These are phyloP conservation scores for Penstemon barbatus DNA, from an alignment of 257 asterid genomes.

Conservation along the genomic window DNA sequence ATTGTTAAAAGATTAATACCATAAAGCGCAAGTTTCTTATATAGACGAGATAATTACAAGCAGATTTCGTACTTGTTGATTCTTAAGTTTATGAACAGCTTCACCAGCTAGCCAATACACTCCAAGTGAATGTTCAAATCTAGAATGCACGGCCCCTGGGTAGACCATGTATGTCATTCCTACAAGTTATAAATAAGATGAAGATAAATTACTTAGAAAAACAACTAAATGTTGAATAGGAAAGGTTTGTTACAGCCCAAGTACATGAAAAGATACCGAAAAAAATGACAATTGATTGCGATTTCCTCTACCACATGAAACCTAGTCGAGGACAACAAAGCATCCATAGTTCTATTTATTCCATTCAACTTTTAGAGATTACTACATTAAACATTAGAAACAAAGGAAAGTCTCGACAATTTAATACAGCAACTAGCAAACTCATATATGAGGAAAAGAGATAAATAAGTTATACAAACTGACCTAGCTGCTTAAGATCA, in stretches of 20 bases:
- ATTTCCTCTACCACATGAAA: constrained; percentile 1
- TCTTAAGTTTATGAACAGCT: constrained; percentile 70
- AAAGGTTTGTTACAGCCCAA: not conserved
- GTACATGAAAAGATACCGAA: not conserved
- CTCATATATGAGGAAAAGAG: constrained; percentile 1
- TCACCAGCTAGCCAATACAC: constrained; percentile 93
- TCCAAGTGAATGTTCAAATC: constrained; percentile 91
- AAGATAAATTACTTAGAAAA: constrained; percentile 3
- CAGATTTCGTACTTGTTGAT: constrained; percentile 54
- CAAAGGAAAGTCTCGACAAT: not conserved
- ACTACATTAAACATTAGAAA: too few species aligned
- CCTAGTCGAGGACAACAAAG: not conserved
- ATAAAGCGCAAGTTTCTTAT: constrained; percentile 2
- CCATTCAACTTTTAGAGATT: not conserved
- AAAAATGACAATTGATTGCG: constrained; percentile 1
- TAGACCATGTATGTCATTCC: constrained; percentile 88
- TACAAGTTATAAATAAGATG: constrained; percentile 27
- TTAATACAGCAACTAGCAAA: constrained; percentile 10
- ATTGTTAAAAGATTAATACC: constrained; percentile 8
- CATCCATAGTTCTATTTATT: constrained; percentile 1
- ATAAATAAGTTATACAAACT: constrained; percentile 23
- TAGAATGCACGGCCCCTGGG: constrained; percentile 92
- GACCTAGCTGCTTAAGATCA: constrained; percentile 93
- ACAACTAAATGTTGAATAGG: not conserved
- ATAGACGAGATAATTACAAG: constrained; percentile 22